Conservation (phyloP, 139 green algal species). For the Helicosporidium sp. region DNA sequence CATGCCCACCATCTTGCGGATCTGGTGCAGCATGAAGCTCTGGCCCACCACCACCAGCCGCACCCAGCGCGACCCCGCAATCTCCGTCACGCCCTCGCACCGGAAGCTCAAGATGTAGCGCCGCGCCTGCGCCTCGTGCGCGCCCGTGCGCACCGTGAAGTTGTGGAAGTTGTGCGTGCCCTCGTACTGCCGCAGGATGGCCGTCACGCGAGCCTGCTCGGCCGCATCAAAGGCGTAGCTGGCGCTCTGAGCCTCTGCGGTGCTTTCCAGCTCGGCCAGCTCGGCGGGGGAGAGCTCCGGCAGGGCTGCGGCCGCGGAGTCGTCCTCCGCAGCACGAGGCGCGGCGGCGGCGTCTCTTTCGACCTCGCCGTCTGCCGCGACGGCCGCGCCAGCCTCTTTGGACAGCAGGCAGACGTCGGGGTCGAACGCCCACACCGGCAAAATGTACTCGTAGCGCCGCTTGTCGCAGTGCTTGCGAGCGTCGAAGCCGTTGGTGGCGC, state of each 20-base stretch:
- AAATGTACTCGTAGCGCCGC: slow-evolving; percentile 85
- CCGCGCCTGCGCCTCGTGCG: slow-evolving; percentile 22
- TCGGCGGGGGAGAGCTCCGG: too few species aligned
- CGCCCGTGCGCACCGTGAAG: slow-evolving; percentile 41
- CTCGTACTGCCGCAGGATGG: slow-evolving; percentile 49
- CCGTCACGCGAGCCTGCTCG: slow-evolving; percentile 23
- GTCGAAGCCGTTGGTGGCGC: slow-evolving; percentile 74
- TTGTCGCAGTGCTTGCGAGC: slow-evolving; percentile 55
- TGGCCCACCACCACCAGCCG: slow-evolving; percentile 58
- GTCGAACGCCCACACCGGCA: slow-evolving; percentile 73
- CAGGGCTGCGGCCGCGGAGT: not conserved
- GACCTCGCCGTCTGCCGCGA: not conserved
- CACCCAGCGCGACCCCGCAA: slow-evolving; percentile 33
- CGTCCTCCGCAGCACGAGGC: not conserved
- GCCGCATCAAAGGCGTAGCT: slow-evolving; percentile 23
- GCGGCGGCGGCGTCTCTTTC: not conserved
- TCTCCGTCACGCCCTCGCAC: slow-evolving; percentile 16
- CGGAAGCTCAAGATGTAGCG: slow-evolving; percentile 55
- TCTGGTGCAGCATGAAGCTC: slow-evolving; percentile 87
- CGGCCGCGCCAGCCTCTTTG: not conserved
- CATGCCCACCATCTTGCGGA: slow-evolving; percentile 74
- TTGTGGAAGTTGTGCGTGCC: slow-evolving; percentile 90
- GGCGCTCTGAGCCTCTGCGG: not conserved
- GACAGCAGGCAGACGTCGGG: slow-evolving; percentile 3
- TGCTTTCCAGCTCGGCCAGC: not conserved